Conservation (phyloP, 2,329 filamentous ascomycete genomes). For the Allantophomopsis lycopodina region DNA sequence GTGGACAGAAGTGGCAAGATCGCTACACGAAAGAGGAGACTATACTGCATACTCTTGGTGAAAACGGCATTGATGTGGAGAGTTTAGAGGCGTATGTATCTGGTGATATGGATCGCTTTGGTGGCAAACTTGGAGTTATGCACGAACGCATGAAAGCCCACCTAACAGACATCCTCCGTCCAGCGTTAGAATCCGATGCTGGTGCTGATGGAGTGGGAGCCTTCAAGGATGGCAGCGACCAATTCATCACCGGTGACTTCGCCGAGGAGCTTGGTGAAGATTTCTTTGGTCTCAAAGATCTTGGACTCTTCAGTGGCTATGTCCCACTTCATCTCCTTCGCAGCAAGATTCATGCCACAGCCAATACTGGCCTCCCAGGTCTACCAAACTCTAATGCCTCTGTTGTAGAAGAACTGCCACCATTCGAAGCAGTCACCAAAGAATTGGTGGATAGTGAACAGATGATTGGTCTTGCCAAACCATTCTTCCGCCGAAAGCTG, state of each 20-base stretch:
- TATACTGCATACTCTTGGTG: slow-evolving; percentile 70
- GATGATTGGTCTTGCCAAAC: slow-evolving; percentile 67
- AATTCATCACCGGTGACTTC: slow-evolving; percentile 93
- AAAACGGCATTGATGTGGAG: slow-evolving; percentile 73
- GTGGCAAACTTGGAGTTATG: slow-evolving; percentile 64
- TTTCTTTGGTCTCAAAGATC: slow-evolving; percentile 95
- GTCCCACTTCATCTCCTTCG: slow-evolving; percentile 92
- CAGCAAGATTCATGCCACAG: slow-evolving; percentile 74
- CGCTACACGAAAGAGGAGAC: slow-evolving; percentile 76
- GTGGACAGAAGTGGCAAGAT: slow-evolving; percentile 35
- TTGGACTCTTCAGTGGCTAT: slow-evolving; percentile 85
- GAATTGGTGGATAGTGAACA: slow-evolving; percentile 60
- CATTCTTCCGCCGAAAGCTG: slow-evolving; percentile 84
- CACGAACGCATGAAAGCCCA: slow-evolving; percentile 93
- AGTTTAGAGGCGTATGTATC: slow-evolving; percentile 75
- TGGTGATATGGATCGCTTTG: slow-evolving; percentile 83
- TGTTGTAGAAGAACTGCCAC: slow-evolving; percentile 48
- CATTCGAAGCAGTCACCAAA: slow-evolving; percentile 64
- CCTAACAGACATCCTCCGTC: slow-evolving; percentile 82
- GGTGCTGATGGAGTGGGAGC: slow-evolving; percentile 75
- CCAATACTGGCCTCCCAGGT: slow-evolving; percentile 61
- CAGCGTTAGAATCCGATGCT: slow-evolving; percentile 61
- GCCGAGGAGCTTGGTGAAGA: slow-evolving; percentile 96
- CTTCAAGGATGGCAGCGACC: slow-evolving; percentile 94
- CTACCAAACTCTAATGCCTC: slow-evolving; percentile 38